Evolutionary conservation across 306 rosid genomes (phyloP).

Genomic region (Potentilla sterilis): DNA sequence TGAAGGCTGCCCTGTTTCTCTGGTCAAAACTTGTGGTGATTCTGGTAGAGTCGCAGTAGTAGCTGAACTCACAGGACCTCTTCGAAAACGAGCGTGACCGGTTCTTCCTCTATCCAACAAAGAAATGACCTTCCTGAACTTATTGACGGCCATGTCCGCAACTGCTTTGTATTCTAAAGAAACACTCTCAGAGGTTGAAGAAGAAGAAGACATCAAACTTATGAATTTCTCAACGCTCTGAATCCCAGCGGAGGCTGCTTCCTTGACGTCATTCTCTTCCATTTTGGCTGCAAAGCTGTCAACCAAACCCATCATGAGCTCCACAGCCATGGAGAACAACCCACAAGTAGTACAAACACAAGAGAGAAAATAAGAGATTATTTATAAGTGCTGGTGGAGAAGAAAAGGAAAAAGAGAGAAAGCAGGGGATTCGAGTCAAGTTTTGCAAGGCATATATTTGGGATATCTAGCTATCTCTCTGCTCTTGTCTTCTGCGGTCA

Average conservation of each 20-base stretch:
- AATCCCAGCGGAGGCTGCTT: constrained; percentile 73
- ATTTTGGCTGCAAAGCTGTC: constrained; percentile 23
- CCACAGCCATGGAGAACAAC: constrained; percentile 26
- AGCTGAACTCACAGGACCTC: constrained; percentile 27
- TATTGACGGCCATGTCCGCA: constrained; percentile 59
- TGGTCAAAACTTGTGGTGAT: not conserved
- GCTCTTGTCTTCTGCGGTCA: constrained; percentile 38
- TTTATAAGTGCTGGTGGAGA: not conserved
- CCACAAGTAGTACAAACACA: not conserved
- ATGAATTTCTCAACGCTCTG: constrained; percentile 66
- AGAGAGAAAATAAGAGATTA: not conserved
- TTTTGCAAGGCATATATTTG: constrained; percentile 10
- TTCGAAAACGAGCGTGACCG: constrained; percentile 85
- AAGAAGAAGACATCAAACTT: constrained; percentile 33
- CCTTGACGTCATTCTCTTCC: constrained; percentile 44
- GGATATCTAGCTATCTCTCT: not conserved
- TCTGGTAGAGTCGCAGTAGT: not conserved
- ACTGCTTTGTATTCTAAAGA: constrained; percentile 27
- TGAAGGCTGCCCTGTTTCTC: not conserved
- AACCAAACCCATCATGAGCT: constrained; percentile 28
- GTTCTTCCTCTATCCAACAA: constrained; percentile 47
- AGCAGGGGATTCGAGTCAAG: constrained; percentile 21
- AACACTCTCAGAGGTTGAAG: not conserved
- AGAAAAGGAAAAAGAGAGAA: not conserved
- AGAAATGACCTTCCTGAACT: constrained; percentile 66